Conservation (phyloP, 345 rosid genomes). For the Combretum micranthum region DNA sequence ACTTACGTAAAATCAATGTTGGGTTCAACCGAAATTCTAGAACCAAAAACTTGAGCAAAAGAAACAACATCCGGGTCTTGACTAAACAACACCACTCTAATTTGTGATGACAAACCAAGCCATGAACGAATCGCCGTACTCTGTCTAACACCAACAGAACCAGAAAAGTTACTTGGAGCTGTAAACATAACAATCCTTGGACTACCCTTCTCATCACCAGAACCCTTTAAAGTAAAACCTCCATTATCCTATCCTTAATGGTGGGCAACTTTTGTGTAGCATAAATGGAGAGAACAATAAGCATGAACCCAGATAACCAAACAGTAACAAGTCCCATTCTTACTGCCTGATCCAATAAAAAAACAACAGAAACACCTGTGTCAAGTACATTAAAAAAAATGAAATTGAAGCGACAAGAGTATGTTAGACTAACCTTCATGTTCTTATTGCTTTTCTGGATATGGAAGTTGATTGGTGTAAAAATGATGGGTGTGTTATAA, state of each 20-base stretch:
- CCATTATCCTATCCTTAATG: constrained; percentile 15
- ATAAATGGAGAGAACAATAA: constrained; percentile 65
- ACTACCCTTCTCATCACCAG: not conserved
- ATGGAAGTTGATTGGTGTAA: not conserved
- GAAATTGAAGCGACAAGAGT: not conserved
- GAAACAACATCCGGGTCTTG: constrained; percentile 47
- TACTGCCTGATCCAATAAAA: constrained; percentile 32
- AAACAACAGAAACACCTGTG: not conserved
- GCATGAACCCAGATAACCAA: constrained; percentile 69
- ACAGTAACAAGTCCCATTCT: constrained; percentile 52
- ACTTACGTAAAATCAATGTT: constrained; percentile 78
- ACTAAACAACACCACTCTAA: constrained; percentile 59
- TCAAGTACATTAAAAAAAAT: not conserved
- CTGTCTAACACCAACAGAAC: constrained; percentile 41
- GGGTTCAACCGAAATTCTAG: constrained; percentile 61
- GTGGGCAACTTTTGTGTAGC: constrained; percentile 58
- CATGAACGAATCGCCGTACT: constrained; percentile 59
- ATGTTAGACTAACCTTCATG: constrained; percentile 33
- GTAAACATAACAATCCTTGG: constrained; percentile 65
- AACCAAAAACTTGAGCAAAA: constrained; percentile 38
- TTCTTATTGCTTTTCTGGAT: constrained; percentile 11
- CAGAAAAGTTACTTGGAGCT: constrained; percentile 35
- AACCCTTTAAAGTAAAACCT: constrained; percentile 5
- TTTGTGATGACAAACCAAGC: constrained; percentile 68
- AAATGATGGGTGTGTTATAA: constrained; percentile 2